Evolutionary conservation across 495 filamentous ascomycete genomes (phyloP), one percentile per base, ranked within the genome.

Genomic region (Massariosphaeria phaeospora): DNA sequence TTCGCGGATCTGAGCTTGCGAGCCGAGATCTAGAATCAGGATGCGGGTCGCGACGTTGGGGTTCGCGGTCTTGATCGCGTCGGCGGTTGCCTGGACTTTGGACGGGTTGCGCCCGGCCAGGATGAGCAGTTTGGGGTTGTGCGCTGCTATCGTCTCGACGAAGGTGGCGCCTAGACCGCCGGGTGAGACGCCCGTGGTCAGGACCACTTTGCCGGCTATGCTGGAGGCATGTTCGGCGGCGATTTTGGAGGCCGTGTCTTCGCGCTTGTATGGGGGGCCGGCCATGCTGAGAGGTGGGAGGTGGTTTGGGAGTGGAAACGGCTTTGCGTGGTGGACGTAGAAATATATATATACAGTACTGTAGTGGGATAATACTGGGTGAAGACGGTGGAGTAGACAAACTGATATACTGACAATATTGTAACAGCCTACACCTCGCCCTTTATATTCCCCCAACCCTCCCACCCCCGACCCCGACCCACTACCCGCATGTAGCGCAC

Each of bases 141-240:
- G 76, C 0, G 74, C 74, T 10, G 78, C 80, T 33, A 82, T 71
- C 5, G 78, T 73, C 2, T 75, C 41, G 1, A 76, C 78, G 12
- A 79, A 78, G 0, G 72, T 63, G 25, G 75, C 73, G 0, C 79
- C 80, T n/a, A 81, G 72, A 15, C 78, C 73, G n/a, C 72, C 70
- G 10, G 76, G 77, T 43, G 73, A 72, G 34, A 82, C 72, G 5
- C 80, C 67, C 0, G 61, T 63, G 30, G 64, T 64, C 13, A 69
- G 33, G 43, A 63, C 39, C 0, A 62, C 53, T 54, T 62, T 62
- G 15, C 43, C 54, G 7, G 23, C 26, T 20, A 62, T 62, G 24
- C 31, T 25, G 10, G 53, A 30, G 27, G 52, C 24, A 26, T 41
- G 38, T 33, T 52, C 58, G 13, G 47, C 39, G 2, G 55, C 55